Conservation (phyloP, 2,329 filamentous ascomycete species). For the Diaporthe ampelina region DNA sequence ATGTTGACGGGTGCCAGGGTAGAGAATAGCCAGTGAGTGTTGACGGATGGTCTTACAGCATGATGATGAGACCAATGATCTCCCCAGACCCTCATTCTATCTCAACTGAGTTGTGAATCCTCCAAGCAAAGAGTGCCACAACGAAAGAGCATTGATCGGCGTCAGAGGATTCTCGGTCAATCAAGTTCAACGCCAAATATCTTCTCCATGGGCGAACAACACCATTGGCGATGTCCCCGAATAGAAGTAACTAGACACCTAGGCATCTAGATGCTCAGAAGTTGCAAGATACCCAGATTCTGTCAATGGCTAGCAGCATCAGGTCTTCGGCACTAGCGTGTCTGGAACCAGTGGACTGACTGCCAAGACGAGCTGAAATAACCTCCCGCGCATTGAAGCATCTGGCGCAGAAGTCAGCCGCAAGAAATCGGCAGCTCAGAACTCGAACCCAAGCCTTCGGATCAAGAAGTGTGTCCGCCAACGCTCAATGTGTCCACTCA, state of each 20-base stretch:
- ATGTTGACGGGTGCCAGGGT: too few relatives aligned
- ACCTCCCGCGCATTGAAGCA: neutral
- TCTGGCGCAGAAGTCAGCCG: neutral
- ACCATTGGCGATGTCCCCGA: neutral
- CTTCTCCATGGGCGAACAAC: neutral
- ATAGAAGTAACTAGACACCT: too few relatives aligned
- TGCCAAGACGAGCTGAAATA: slow-evolving; percentile 28
- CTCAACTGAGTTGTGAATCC: neutral
- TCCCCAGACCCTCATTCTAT: neutral
- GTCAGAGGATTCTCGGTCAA: neutral
- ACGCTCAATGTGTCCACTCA: neutral
- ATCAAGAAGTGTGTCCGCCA: neutral
- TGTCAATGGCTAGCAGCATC: neutral
- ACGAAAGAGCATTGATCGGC: neutral
- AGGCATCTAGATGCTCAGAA: too few relatives aligned
- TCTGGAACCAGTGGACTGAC: neutral
- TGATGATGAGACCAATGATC: neutral
- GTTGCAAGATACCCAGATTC: too few relatives aligned
- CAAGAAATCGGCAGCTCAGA: neutral
- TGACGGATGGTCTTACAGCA: neutral
- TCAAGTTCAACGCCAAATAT: too few relatives aligned
- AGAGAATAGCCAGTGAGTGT: neutral
- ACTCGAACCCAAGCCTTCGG: neutral
- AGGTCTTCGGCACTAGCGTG: neutral
- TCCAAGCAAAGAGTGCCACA: neutral